Evolutionary conservation across 2,329 filamentous ascomycete genomes (phyloP), one percentile per base, ranked within the genome.

Genomic region (Cladosporium sp.): DNA sequence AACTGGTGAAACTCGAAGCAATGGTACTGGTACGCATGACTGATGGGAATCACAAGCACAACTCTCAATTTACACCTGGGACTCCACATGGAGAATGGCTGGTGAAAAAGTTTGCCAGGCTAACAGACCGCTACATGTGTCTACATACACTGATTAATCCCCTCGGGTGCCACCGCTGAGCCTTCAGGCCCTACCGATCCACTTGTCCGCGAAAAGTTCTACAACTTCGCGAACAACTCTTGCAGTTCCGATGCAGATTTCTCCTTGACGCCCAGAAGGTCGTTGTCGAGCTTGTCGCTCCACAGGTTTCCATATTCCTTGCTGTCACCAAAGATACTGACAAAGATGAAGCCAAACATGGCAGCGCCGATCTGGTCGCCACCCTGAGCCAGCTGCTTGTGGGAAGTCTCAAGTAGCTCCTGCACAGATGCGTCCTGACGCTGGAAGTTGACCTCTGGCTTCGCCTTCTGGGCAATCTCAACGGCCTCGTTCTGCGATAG

Each of bases 401-500:
- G 17, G 12, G 42, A 40, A 14, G 17, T 37, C 22, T 57, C 55
- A 15, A 57, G 39, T 22, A 55, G 37, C 38, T 55, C 22, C 55
- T 49, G 49, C 17, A 43, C 25, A 5, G 47, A 40, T 15, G 47
- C 45, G 20, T 50, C 49, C 43, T 50, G 37, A 20, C 38, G 25
- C 37, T 50, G 14, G 38, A 51, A 28, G 5, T 39, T 51, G 17
- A 36, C 17, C 17, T 25, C 20, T 25, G 45, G 49, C 25, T 55
- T 58, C n/a, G 28, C 50, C 22, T 58, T 40, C 9, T 58, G 28
- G 3, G 45, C 55, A 9, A 71, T 69, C 22, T 64, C 65, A 15
- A 76, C 60, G 9, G 76, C 54, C 51, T 73, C 59, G 45, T 76
- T 75, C 65, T 76, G 73, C 12, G 74, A 72, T 2, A 72, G 51